A percentile compares a stretch with the other conserved stretches of the same genome.
phyloP scores from a whole-genome alignment of 305 asterid species.

The Fraxinus ornus region DNA sequence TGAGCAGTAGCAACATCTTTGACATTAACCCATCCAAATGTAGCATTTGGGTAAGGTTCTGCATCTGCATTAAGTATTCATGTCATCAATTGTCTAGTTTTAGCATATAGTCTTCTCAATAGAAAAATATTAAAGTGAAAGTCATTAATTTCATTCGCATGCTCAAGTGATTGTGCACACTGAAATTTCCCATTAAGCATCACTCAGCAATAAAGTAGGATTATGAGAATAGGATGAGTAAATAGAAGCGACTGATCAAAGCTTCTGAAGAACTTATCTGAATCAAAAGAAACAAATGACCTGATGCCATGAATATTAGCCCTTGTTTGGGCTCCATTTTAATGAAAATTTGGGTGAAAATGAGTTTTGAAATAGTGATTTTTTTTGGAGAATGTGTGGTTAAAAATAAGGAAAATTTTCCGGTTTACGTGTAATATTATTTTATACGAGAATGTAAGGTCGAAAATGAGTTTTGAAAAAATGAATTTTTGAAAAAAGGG shows the following conservation, averaged over 20 bases:
- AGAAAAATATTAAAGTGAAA: background rate
- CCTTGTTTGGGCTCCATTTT: too few species aligned
- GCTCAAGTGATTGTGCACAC: background rate
- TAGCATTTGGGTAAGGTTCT: constrained; percentile 41
- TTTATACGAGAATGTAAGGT: too few species aligned
- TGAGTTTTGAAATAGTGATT: too few species aligned
- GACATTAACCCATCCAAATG: constrained; percentile 60
- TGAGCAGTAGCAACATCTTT: constrained; percentile 59
- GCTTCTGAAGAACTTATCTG: background rate
- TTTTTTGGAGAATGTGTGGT: too few species aligned
- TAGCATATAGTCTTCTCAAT: background rate
- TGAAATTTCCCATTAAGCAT: background rate
- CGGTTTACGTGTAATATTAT: too few species aligned
- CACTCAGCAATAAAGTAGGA: background rate
- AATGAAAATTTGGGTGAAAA: too few species aligned
- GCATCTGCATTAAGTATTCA: constrained; percentile 35
- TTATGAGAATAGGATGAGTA: background rate
- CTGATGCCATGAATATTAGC: background rate
- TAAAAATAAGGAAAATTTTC: too few species aligned
- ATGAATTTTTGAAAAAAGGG: too few species aligned
- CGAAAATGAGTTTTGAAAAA: too few species aligned
- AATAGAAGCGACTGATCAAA: background rate
- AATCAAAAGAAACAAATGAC: background rate
- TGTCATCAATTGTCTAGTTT: background rate
- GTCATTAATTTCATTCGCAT: background rate